Evolutionary conservation across 2,329 filamentous ascomycete species (phyloP).

Genomic region (Calonectria pseudoturangicola): DNA sequence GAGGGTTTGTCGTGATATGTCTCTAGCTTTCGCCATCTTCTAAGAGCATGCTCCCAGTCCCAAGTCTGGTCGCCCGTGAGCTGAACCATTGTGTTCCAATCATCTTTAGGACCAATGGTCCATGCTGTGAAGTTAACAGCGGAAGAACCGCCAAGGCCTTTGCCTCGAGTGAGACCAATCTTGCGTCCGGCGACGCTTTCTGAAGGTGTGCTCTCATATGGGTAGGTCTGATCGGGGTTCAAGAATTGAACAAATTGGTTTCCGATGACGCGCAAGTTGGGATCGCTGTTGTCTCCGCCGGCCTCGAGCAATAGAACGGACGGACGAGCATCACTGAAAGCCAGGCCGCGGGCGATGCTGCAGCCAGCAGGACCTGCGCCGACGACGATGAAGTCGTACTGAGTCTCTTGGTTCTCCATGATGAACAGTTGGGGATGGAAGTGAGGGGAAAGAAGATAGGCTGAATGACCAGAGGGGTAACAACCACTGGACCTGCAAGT

Average conservation of each 20-base stretch:
- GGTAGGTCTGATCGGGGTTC: conserved; percentile 35
- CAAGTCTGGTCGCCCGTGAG: conserved; percentile 40
- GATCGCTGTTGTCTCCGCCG: conserved; percentile 42
- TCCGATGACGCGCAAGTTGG: conserved; percentile 39
- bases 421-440: background rate
- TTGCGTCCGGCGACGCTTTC: conserved; percentile 38
- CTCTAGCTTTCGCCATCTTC: conserved; percentile 41
- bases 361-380: conserved; percentile 45
- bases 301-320: conserved; percentile 42
- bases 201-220: conserved; percentile 43
- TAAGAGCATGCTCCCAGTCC: conserved; percentile 38
- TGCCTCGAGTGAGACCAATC: conserved; percentile 43
- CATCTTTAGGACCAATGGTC: conserved; percentile 43
- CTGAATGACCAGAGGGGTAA: conserved; percentile 3
- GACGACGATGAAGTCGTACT: conserved; percentile 46
- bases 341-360: conserved; percentile 40
- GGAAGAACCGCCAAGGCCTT: conserved; percentile 43
- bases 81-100: conserved; percentile 42
- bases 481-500: background rate
- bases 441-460: background rate
- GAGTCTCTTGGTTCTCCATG: conserved; percentile 27
- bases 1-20: conserved; percentile 41
- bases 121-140: conserved; percentile 45
- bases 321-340: conserved; percentile 34
- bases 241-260: conserved; percentile 45